Base-by-base conservation (phyloP, 2,329 filamentous ascomycete species). In the Cercospora janseana region DNA sequence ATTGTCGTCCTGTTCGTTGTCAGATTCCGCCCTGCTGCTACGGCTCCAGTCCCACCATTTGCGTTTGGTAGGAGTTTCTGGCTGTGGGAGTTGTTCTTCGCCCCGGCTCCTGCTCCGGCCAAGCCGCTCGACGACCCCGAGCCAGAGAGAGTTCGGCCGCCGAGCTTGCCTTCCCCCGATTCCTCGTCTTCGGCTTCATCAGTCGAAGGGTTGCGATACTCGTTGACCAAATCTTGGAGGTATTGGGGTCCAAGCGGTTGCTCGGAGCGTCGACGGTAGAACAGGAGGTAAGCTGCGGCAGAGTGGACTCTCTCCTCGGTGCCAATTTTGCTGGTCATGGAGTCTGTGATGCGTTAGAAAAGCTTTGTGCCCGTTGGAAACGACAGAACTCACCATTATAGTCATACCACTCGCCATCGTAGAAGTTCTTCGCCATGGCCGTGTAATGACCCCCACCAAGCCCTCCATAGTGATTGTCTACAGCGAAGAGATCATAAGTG, bases 391-490 rank as follows among this genome's bases (percentile, higher is more conserved):
- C 76, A 93, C 91, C 92, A 69, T 98, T 97, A 69, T 94, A 97
- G 60, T 94, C 88, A 69, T 96, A 96, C 93, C 93, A 98, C 68
- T 87, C 78, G 50, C 80, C 80, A 63, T 95, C 89, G 54, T 87
- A 77, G 70, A 95, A 96, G 68, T 95, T 97, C 74, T 89, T 91
- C 29, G 90, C 91, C 69, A 85, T 91, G 21, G 93, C 93, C 15
- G 91, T 97, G 72, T 98, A 98, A 70, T 98, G 93, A 1, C 93
- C 93, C 32, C 93, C 93, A 52, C 90, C 90, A 28, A 98, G 80
- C 23, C 90, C 89, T 54, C 93, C 93, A 67, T 87, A 95, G 69
- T 98, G 93, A 66, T 95, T 92, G 69, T 98, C 93, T 1, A 98
- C 90, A 10, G 86, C 93, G 65, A 98, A 93, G 24, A 98, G 76